Conservation (phyloP, 306 rosid genomes). For the Myrica gale region DNA sequence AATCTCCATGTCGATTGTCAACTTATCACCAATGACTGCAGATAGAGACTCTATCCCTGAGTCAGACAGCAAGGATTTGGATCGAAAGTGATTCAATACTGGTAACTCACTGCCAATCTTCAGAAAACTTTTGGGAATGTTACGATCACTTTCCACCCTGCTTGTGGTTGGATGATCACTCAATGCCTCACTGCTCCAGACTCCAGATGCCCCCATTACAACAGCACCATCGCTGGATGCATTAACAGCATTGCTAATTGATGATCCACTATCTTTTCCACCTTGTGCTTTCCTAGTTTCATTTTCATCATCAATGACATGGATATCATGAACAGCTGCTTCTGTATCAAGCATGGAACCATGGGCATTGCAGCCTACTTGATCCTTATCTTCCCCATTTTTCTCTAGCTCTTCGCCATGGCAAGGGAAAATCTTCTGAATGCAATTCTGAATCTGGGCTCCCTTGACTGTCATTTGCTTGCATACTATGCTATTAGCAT, state of each 20-base stretch:
- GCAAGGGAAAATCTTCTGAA: conserved; percentile 14
- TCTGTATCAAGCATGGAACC: conserved; percentile 45
- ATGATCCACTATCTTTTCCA: conserved; percentile 31
- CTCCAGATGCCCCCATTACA: conserved; percentile 28
- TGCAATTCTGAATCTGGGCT: conserved; percentile 19
- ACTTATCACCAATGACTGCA: conserved; percentile 35
- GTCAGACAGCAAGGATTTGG: conserved; percentile 26
- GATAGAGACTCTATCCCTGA: conserved; percentile 33
- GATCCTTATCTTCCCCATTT: conserved; percentile 28
- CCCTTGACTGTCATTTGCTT: conserved; percentile 20
- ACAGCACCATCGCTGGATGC: conserved; percentile 22
- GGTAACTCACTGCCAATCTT: conserved; percentile 3
- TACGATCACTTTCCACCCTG: conserved; percentile 12
- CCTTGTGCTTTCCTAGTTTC: conserved; percentile 35
- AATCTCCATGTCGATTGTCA: conserved; percentile 44
- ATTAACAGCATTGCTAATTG: conserved; percentile 26
- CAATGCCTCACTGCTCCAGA: conserved; percentile 7
- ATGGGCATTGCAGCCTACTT: conserved; percentile 15
- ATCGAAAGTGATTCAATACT: conserved; percentile 15
- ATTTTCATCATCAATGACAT: conserved; percentile 59
- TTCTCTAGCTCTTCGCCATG: conserved; percentile 35
- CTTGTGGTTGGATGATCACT: conserved; percentile 23
- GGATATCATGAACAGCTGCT: conserved; percentile 55
- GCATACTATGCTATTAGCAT: conserved; percentile 24
- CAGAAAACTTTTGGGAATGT: conserved; percentile 8